Percentiles rank a stretch among this genome's conserved stretches.
These are phyloP conservation scores for Fusarium torulosum DNA, from an alignment of 2,329 filamentous ascomycete species.

Conservation along the genomic window DNA sequence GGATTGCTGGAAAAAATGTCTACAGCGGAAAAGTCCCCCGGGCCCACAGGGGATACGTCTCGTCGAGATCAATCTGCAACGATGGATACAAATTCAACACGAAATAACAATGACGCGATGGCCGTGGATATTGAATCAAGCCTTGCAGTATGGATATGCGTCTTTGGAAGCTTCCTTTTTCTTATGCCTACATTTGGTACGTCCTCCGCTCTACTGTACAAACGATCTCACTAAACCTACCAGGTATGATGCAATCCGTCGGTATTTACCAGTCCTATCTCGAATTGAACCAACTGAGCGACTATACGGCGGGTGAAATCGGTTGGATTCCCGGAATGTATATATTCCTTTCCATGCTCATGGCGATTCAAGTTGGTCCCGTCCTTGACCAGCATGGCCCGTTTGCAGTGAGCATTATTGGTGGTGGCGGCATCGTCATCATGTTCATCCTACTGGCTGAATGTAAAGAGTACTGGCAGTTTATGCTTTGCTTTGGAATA, in stretches of 20 bases:
- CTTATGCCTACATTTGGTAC: constrained; percentile 16
- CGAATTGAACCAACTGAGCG: constrained; percentile 13
- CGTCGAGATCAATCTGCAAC: not conserved
- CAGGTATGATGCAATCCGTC: constrained; percentile 27
- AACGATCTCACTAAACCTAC: not conserved
- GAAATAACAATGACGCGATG: not conserved
- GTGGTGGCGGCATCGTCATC: not conserved
- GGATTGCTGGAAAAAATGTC: not conserved
- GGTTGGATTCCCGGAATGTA: constrained; percentile 20
- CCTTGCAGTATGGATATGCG: constrained; percentile 13
- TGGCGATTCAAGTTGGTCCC: constrained; percentile 10
- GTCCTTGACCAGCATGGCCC: constrained; percentile 16
- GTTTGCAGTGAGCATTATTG: constrained; percentile 6
- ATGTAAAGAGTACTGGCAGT: constrained; percentile 17
- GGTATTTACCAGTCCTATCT: constrained; percentile 24
- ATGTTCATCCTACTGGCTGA: constrained; percentile 16
- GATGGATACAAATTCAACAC: not conserved
- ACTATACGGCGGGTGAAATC: constrained; percentile 19
- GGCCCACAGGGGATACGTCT: not conserved
- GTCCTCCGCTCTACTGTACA: too few relatives aligned
- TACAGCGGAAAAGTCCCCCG: not conserved
- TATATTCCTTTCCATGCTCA: constrained; percentile 15
- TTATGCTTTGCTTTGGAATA: constrained; percentile 11
- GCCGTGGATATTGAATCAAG: constrained; percentile 16
- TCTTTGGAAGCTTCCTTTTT: constrained; percentile 15